Base-by-base conservation (phyloP, 768 basidiomycete genomes). In the Paxillus involutus region DNA sequence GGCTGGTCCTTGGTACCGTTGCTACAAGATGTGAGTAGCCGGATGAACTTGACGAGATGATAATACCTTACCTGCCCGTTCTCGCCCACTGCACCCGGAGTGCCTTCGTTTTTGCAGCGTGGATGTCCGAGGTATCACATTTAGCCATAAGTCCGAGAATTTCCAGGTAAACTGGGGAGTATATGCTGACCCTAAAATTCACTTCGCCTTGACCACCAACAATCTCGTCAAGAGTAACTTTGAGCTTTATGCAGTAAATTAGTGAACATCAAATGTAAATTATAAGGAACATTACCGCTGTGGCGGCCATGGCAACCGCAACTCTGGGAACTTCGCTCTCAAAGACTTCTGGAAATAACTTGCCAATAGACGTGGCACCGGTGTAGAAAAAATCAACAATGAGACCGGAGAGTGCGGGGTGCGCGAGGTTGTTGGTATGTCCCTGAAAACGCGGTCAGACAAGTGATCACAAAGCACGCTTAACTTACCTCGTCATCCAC, bases 381-480 rank as follows among this genome's bases (percentile, higher is more conserved):
- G 54, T 42, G 11, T 50, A 55, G n/a, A 55, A 50, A 14, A 55
- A 55, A 7, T 55, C 19, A 5, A 55, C 11, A 12, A 55, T 12
- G 8, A 55, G 29, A 16, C 35, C 36, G 14, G 43, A 10, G 0
- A 55, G 36, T 1, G 36, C 17, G 13, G 29, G 37, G 19, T 55
- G 48, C 10, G 44, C 44, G 6, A 55, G 35, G 14, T 55, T 55
- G 42, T 50, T 55, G 0, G 39, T 55, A 10, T 42, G 43, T 2
- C 43, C 43, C 54, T 55, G 10, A 12, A 10, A 32, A 37, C 11
- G 42, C 29, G 6, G 29, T 37, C 17, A 39, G 14, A 21, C 9
- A 30, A 6, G 5, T 30, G 5, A 30, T 30, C 9, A 9, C 9
- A 6, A 6, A 30, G 9, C 6, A 9, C 4, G 5, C 29, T 30